Base-by-base conservation (phyloP, 306 rosid genomes). In the Lotus japonicus region DNA sequence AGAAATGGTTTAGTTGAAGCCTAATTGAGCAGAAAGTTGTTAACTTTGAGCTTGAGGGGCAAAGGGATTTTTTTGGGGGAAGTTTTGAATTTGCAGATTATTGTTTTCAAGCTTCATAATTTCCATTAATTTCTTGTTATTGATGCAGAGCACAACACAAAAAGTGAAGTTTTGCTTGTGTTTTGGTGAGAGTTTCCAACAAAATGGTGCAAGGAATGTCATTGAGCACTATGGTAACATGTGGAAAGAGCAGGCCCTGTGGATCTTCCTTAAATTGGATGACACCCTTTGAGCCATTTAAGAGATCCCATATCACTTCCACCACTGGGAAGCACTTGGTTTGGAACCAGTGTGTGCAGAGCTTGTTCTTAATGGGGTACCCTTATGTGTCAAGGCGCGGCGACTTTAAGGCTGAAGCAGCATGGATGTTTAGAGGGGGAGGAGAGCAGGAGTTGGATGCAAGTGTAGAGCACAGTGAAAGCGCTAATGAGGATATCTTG, bases 401-500 rank as follows among this genome's bases (percentile, higher is more conserved):
- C 49, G 75, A 36, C 66, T 64, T 74, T 39, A 81, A 75, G 85
- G 84, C 76, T 52, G 64, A 83, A 62, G 98, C 94, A 42, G 96
- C 87, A 16, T 90, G 98, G 98, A 82, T 82, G 65, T 92, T 92
- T 65, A 75, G 78, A 74, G 86, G 97, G 66, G 87, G 95, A 45
- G 87, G 95, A 45, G 97, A 84, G 35, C 82, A 62, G 51, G 85
- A 74, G 50, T 73, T 63, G 78, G 92, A 84, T 79, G 92, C 96
- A 50, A 81, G 81, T 77, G 71, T 77, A 3, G 97, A 92, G 83
- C 89, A 78, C 41, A 92, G 98, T 48, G 97, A 90, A 79, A 90
- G 82, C 68, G 91, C 96, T 49, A 90, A 88, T 79, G 95, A 92
- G 77, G 89, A 83, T 84, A 85, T 92, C 28, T 83, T 92, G 87